Conservation (phyloP, 352 stramenopile species). For the Pythium oligandrum region DNA sequence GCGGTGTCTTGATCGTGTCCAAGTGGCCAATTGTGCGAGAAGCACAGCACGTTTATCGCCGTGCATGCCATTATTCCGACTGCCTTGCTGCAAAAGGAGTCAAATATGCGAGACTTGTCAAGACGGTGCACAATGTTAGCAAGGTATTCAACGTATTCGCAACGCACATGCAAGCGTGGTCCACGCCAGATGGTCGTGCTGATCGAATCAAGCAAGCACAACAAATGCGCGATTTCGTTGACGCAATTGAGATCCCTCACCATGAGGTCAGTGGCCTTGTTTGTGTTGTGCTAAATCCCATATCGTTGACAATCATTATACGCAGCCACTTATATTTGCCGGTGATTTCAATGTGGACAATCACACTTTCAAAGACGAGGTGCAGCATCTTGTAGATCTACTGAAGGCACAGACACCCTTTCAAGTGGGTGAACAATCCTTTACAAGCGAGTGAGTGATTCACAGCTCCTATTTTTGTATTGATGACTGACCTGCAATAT, state of each 20-base stretch:
- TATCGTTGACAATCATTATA: background rate
- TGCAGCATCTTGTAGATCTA: conserved; percentile 52
- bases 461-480: background rate
- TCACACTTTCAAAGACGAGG: conserved; percentile 64
- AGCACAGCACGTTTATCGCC: conserved; percentile 73
- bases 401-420: conserved; percentile 40
- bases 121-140: conserved; percentile 34
- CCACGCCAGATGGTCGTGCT: conserved; percentile 45
- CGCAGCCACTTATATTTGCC: conserved; percentile 72
- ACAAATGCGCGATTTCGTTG: conserved; percentile 48
- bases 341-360: conserved; percentile 87
- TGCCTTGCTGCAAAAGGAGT: conserved; percentile 80
- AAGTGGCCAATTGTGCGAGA: conserved; percentile 77
- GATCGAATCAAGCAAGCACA: conserved; percentile 66
- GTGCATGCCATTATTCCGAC: conserved; percentile 78
- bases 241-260: conserved; percentile 51
- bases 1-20: conserved; percentile 76
- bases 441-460: conserved; percentile 75
- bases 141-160: conserved; percentile 86
- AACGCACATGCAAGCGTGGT: conserved; percentile 87
- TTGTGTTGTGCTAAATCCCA: too few relatives aligned
- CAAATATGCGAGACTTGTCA: conserved; percentile 76
- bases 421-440: conserved; percentile 50
- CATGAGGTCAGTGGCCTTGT: conserved; percentile 39
- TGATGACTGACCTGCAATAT: background rate